Evolutionary conservation across 352 stramenopile genomes (phyloP).

Genomic region (Chrysophaeum taylorii): DNA sequence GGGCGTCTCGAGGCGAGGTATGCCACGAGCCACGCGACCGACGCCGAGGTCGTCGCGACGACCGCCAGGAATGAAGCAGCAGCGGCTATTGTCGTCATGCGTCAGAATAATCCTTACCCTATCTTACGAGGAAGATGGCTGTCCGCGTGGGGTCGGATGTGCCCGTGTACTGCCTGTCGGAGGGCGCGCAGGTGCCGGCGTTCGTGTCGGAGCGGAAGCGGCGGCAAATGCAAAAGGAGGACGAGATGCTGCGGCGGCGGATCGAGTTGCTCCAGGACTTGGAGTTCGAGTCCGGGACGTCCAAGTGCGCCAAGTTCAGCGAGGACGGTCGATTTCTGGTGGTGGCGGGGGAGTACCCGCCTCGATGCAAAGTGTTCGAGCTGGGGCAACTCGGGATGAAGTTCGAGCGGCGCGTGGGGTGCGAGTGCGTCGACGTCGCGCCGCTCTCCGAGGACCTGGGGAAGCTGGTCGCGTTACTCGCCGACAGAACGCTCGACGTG

Average conservation of each 20-base stretch:
- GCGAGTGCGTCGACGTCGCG: slow-evolving; percentile 88
- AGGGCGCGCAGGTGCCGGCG: slow-evolving; percentile 80
- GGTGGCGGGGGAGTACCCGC: slow-evolving; percentile 88
- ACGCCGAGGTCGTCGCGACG: too few species aligned
- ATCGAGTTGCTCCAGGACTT: slow-evolving; percentile 99
- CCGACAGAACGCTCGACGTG: slow-evolving; percentile 89
- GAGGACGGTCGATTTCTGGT: slow-evolving; percentile 88
- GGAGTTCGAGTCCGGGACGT: slow-evolving; percentile 80
- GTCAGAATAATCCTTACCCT: too few species aligned
- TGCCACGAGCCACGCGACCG: too few species aligned
- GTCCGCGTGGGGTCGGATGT: not conserved
- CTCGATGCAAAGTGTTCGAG: slow-evolving; percentile 84
- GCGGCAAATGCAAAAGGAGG: slow-evolving; percentile 50
- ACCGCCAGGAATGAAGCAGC: too few species aligned
- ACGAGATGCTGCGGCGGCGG: slow-evolving; percentile 59
- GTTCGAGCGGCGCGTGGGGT: slow-evolving; percentile 92
- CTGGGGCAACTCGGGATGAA: slow-evolving; percentile 92
- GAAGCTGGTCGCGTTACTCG: slow-evolving; percentile 91
- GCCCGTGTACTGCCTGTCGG: slow-evolving; percentile 80
- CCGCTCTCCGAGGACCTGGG: slow-evolving; percentile 89
- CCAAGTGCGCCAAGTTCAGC: slow-evolving; percentile 82
- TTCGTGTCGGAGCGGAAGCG: slow-evolving; percentile 71
- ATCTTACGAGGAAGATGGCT: not conserved
- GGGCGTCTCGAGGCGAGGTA: too few species aligned
- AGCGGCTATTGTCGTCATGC: too few species aligned